Conservation (phyloP, 306 rosid genomes). For the Cyclanthera cordifolia region DNA sequence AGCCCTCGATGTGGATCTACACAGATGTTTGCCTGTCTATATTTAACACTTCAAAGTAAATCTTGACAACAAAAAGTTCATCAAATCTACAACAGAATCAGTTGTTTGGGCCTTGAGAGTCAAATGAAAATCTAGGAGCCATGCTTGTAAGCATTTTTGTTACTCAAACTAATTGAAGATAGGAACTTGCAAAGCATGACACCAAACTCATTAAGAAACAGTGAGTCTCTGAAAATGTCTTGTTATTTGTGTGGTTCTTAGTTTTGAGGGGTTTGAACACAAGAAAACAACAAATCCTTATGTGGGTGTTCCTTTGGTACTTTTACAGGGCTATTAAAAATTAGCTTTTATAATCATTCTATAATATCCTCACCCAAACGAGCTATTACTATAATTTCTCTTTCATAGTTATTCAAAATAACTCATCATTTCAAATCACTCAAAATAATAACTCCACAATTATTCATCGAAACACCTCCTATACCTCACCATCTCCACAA, state of each 20-base stretch:
- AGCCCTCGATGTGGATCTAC: background rate
- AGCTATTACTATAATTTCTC: too few species aligned
- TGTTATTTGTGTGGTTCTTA: background rate
- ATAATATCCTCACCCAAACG: too few species aligned
- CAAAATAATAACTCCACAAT: too few species aligned
- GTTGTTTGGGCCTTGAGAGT: background rate
- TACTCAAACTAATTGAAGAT: background rate
- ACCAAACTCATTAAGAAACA: background rate
- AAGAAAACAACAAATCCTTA: background rate
- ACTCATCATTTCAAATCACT: too few species aligned
- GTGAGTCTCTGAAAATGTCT: background rate
- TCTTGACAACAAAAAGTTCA: background rate
- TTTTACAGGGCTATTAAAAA: too few species aligned
- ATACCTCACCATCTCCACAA: background rate
- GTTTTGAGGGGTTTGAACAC: background rate
- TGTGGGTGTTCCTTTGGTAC: too few species aligned
- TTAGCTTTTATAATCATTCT: too few species aligned
- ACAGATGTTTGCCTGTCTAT: background rate
- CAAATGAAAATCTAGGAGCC: background rate
- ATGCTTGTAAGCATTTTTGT: background rate
- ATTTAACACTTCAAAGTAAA: background rate
- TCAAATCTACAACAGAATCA: background rate
- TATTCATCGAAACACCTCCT: too few species aligned
- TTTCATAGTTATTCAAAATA: too few species aligned
- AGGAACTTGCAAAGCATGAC: background rate